These are phyloP conservation scores for Crithidia brevicula DNA, from an alignment of 208 protist species.

Conservation along the genomic window DNA sequence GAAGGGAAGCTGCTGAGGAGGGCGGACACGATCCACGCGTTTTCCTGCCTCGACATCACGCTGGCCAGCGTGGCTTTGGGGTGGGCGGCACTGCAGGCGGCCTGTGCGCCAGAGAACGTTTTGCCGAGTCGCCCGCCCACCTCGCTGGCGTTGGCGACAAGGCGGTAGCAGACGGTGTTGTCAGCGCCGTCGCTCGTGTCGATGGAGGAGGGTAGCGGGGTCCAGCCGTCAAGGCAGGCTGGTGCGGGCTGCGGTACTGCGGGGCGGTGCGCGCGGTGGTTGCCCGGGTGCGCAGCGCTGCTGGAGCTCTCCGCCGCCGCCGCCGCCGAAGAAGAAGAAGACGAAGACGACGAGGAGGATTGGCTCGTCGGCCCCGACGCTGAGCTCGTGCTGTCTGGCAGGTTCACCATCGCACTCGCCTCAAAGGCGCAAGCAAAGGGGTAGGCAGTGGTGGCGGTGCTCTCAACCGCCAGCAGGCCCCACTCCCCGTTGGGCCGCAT, in stretches of 20 bases:
- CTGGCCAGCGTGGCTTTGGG: conserved; percentile 55
- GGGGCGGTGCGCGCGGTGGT: conserved; percentile 26
- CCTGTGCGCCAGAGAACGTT: conserved; percentile 32
- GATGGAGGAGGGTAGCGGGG: conserved; percentile 29
- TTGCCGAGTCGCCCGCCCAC: conserved; percentile 39
- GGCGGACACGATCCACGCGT: conserved; percentile 41
- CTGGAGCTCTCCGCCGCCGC: background rate
- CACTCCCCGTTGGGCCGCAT: conserved; percentile 50
- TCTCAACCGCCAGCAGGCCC: conserved; percentile 31
- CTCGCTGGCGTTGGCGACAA: conserved; percentile 39
- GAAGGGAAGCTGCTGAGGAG: conserved; percentile 21
- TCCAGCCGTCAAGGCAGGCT: conserved; percentile 56
- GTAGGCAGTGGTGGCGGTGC: conserved; percentile 27
- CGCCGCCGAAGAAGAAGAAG: too few species aligned
- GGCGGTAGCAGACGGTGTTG: conserved; percentile 52
- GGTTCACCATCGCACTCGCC: background rate
- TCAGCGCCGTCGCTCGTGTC: conserved; percentile 26
- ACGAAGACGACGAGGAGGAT: background rate
- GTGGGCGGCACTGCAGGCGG: conserved; percentile 43
- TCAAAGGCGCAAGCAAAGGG: conserved; percentile 56
- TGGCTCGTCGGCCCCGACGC: background rate
- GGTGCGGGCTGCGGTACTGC: conserved; percentile 42
- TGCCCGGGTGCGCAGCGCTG: background rate
- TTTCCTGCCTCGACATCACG: conserved; percentile 45
- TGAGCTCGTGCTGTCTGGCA: conserved; percentile 11